Conservation (phyloP, 768 basidiomycete genomes). For the Amanita pseudoporphyria region DNA sequence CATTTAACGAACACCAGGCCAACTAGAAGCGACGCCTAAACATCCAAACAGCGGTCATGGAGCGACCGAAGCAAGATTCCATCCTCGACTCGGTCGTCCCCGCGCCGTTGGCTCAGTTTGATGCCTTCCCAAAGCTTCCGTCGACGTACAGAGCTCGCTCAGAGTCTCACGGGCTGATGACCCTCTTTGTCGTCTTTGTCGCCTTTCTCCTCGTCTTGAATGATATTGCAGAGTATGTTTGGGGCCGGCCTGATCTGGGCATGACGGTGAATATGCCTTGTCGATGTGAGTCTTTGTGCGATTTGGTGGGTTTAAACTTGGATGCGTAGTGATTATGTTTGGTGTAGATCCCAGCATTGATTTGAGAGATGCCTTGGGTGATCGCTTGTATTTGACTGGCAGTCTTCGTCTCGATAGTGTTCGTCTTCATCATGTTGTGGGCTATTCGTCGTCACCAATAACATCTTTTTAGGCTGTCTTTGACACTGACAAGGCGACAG, state of each 20-base stretch:
- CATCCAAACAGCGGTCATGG: no score
- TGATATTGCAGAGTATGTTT: conserved; percentile 85
- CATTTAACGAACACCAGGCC: no score
- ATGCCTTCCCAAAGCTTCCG: no score
- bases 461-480: conserved; percentile 56
- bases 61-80: no score
- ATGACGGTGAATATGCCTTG: conserved; percentile 91
- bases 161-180: conserved; percentile 73
- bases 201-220: conserved; percentile 74
- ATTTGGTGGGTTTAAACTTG: neutral
- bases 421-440: conserved; percentile 16
- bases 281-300: conserved; percentile 52
- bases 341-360: conserved; percentile 76
- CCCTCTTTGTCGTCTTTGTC: conserved; percentile 55
- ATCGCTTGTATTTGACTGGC: conserved; percentile 73
- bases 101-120: no score
- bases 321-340: neutral
- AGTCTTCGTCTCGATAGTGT: conserved; percentile 83
- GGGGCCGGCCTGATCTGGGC: conserved; percentile 92
- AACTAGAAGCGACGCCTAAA: no score
- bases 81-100: no score
- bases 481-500: conserved; percentile 71
- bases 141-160: conserved; percentile 76
- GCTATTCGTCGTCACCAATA: neutral
- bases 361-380: conserved; percentile 87